A percentile compares a stretch with the other conserved stretches of the same genome.
These are phyloP conservation scores for Pachysandra terminalis DNA, from an alignment of 164 flowering plant genomes.

Conservation along the genomic window DNA sequence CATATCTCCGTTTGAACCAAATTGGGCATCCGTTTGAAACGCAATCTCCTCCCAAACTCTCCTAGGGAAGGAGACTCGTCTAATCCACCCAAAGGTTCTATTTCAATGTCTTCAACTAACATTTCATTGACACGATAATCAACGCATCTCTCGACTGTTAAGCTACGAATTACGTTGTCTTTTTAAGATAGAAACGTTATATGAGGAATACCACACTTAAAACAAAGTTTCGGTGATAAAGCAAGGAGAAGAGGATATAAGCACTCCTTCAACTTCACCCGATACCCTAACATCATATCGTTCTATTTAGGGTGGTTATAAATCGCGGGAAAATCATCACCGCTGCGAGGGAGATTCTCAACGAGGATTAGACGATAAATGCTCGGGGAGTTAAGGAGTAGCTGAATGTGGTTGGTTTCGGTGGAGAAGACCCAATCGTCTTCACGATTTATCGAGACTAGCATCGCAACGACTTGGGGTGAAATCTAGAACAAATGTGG, in stretches of 20 bases:
- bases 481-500: no score
- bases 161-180: conserved; percentile 50
- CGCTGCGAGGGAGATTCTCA: conserved; percentile 35
- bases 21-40: conserved; percentile 92
- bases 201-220: conserved; percentile 29
- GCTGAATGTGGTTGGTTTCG: conserved; percentile 66
- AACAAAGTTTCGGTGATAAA: conserved; percentile 46
- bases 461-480: conserved; percentile 57
- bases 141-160: conserved; percentile 33
- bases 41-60: conserved; percentile 77
- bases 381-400: conserved; percentile 38
- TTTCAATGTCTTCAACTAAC: conserved; percentile 79
- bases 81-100: conserved; percentile 21
- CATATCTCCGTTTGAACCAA: conserved; percentile 67
- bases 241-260: conserved; percentile 50
- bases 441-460: conserved; percentile 71
- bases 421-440: conserved; percentile 88
- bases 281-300: neutral
- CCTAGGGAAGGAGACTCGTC: conserved; percentile 13
- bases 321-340: neutral
- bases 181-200: conserved; percentile 59
- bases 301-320: conserved; percentile 13
- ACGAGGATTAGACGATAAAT: conserved; percentile 69
- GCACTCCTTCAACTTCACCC: conserved; percentile 25
- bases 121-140: conserved; percentile 72